Evolutionary conservation across 1,284 basidiomycete species (phyloP).

Genomic region (Ganoderma lingzhi): DNA sequence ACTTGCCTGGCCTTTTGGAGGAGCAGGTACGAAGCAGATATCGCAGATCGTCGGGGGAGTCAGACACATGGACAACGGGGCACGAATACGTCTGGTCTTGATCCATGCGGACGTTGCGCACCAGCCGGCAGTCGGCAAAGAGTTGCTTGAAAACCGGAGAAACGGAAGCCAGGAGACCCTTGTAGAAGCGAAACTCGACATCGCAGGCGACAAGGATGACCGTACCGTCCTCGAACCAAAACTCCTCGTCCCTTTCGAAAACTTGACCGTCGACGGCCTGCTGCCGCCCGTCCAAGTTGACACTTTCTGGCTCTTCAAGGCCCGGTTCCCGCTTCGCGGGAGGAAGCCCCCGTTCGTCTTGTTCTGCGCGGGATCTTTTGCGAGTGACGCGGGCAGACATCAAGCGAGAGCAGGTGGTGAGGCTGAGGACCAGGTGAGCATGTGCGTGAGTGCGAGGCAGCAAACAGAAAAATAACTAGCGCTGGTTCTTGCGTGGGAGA

Average conservation of each 20-base stretch:
- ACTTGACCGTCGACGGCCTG: background rate
- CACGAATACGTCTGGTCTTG: background rate
- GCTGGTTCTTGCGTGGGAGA: too few species aligned
- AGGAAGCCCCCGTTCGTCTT: background rate
- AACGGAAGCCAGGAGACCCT: slow-evolving; percentile 11
- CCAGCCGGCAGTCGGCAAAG: background rate
- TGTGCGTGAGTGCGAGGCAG: too few species aligned
- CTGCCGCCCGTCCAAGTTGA: too few species aligned
- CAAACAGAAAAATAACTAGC: too few species aligned
- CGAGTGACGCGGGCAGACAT: background rate
- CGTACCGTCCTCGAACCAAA: slow-evolving; percentile 26
- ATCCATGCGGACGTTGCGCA: background rate
- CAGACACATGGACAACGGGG: slow-evolving; percentile 8
- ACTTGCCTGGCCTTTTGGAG: background rate
- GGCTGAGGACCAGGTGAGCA: too few species aligned
- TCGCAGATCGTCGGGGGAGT: slow-evolving; percentile 12
- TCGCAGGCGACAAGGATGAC: slow-evolving; percentile 19
- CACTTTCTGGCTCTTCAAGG: background rate
- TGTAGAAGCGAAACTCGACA: slow-evolving; percentile 19
- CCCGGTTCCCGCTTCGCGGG: background rate
- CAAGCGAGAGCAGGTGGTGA: too few species aligned
- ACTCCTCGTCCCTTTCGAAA: slow-evolving; percentile 10
- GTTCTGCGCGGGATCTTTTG: background rate
- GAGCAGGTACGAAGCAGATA: slow-evolving; percentile 10
- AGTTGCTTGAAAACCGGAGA: slow-evolving; percentile 17